Base-by-base conservation (phyloP, 169 alveolate species). In the Eimeria zaria region DNA sequence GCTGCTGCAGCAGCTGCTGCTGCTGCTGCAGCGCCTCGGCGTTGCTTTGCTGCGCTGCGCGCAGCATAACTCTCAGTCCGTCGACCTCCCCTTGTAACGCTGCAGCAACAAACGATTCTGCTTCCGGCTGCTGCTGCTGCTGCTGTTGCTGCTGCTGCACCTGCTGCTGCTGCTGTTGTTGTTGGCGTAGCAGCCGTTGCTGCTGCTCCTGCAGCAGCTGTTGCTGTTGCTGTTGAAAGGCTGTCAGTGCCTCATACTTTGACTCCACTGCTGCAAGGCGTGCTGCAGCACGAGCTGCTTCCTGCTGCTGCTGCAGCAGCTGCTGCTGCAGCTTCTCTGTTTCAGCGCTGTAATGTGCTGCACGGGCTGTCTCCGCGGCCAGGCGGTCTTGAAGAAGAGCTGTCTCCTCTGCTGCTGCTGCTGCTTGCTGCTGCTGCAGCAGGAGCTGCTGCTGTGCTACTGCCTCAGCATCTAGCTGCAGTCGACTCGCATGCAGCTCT, bases 301-400 rank as follows among this genome's bases (percentile, higher is more conserved):
- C 92, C 58, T 84, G 92, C 78, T 84, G 92, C 92, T 84, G 92
- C 92, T 84, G 92, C 74, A 84, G 92, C 92, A 84, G 92, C 92
- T 9, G 58, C 78, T 84, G 80, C 39, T 84, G 92, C 41, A 69
- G 78, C 48, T 27, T 84, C 55, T 84, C 92, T 33, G 92, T 44
- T 60, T 44, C 78, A 20, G 92, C 80, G 36, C 60, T 69, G 39
- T 36, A 58, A 6, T 9, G 39, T 0, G 92, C 92, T 36, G 92
- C 92, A 58, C 92, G 78, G n/a, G 92, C 74, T 30, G 92, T 84
- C 80, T 84, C 92, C 3, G 92, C 92, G 7, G 80, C 58, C 5
- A 84, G 78, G 24, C 92, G 78, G 11, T 84, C 92, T n/a, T 84
- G 55, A 1, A 84, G 92, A 16, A 46, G 71, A 33, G 62, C 78